Percentiles rank a stretch among this genome's conserved stretches.
phyloP scores from a whole-genome alignment of 2,329 filamentous ascomycete species.

The Xylariaceae sp. region DNA sequence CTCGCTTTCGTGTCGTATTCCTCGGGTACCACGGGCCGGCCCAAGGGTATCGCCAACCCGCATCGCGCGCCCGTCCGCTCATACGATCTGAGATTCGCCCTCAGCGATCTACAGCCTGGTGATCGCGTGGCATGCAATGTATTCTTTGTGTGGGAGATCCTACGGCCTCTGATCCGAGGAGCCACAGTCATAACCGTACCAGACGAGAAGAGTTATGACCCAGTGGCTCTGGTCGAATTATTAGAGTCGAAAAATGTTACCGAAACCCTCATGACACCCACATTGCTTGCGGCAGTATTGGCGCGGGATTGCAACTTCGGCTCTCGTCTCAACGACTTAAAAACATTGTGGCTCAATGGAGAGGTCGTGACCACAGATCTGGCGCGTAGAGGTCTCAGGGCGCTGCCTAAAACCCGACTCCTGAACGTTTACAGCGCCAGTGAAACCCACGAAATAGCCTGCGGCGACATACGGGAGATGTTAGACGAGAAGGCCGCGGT shows the following conservation, averaged over 20 bases:
- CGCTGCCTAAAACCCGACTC: slow-evolving; percentile 62
- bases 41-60: slow-evolving; percentile 78
- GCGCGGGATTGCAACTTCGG: slow-evolving; percentile 63
- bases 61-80: slow-evolving; percentile 69
- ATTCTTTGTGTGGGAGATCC: slow-evolving; percentile 81
- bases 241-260: slow-evolving; percentile 62
- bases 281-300: slow-evolving; percentile 68
- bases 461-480: slow-evolving; percentile 67
- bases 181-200: slow-evolving; percentile 71
- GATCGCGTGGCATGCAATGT: slow-evolving; percentile 84
- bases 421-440: slow-evolving; percentile 80
- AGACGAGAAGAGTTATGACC: slow-evolving; percentile 73
- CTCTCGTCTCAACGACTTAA: slow-evolving; percentile 57
- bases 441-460: slow-evolving; percentile 76
- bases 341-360: slow-evolving; percentile 73
- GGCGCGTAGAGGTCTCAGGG: slow-evolving; percentile 60
- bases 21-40: slow-evolving; percentile 66
- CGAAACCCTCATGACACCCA: slow-evolving; percentile 80
- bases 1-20: slow-evolving; percentile 79
- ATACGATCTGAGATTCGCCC: slow-evolving; percentile 64
- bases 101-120: slow-evolving; percentile 64
- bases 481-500: slow-evolving; percentile 58
- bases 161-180: slow-evolving; percentile 69
- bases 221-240: slow-evolving; percentile 65
- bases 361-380: slow-evolving; percentile 78